Evolutionary conservation across 805 yeast genomes (phyloP).

Genomic region (Kluyveromyces wickerhamii): DNA sequence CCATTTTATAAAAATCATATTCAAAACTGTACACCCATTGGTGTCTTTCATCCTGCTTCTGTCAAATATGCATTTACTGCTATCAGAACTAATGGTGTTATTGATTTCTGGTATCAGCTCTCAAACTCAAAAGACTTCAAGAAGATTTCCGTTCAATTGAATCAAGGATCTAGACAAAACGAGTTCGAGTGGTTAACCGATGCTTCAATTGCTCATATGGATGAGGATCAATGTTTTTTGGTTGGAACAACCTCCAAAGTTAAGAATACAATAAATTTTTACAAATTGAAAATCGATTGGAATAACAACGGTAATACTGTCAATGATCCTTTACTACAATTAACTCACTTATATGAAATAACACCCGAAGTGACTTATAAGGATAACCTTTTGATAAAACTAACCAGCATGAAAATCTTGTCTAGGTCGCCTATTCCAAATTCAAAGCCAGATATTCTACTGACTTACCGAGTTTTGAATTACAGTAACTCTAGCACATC

Average conservation of each 20-base stretch:
- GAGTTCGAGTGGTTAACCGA: slow-evolving; percentile 27
- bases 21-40: slow-evolving; percentile 28
- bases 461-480: slow-evolving; percentile 14
- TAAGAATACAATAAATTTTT: slow-evolving; percentile 21
- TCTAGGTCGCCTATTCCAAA: slow-evolving; percentile 25
- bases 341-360: slow-evolving; percentile 20
- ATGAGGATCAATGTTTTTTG: slow-evolving; percentile 26
- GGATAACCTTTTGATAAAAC: slow-evolving; percentile 18
- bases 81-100: slow-evolving; percentile 28
- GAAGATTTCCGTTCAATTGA: slow-evolving; percentile 26
- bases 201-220: slow-evolving; percentile 28
- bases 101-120: slow-evolving; percentile 33
- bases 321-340: slow-evolving; percentile 26
- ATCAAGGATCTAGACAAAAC: slow-evolving; percentile 17
- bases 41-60: slow-evolving; percentile 31
- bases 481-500: slow-evolving; percentile 13
- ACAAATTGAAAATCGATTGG: slow-evolving; percentile 28
- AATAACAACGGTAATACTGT: slow-evolving; percentile 22
- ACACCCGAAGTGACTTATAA: slow-evolving; percentile 18
- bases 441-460: slow-evolving; percentile 22
- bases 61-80: slow-evolving; percentile 31
- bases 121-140: slow-evolving; percentile 32
- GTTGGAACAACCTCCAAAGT: slow-evolving; percentile 24
- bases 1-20: slow-evolving; percentile 23
- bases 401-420: slow-evolving; percentile 19